A percentile compares a stretch with the other conserved stretches of the same genome.
Evolutionary conservation across 2,329 filamentous ascomycete species (phyloP).

Genomic region (Nothopassalora personata): DNA sequence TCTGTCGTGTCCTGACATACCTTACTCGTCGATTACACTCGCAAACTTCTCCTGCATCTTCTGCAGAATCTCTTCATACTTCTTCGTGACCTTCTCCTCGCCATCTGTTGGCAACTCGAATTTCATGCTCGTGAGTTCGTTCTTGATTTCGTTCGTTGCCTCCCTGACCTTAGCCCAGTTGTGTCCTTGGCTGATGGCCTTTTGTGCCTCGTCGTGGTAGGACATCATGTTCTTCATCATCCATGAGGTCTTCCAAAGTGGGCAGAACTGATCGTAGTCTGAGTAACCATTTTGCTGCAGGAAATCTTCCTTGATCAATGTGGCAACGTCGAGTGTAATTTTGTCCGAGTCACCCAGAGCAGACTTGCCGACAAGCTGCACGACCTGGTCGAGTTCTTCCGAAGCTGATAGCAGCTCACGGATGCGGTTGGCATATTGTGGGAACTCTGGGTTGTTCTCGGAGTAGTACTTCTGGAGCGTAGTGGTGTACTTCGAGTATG

Average conservation of each 20-base stretch:
- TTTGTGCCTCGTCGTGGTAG: conserved; percentile 96
- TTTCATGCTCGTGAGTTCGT: conserved; percentile 83
- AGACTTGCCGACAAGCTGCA: conserved; percentile 96
- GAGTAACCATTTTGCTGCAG: conserved; percentile 98
- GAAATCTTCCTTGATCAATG: conserved; percentile 95
- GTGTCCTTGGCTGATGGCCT: conserved; percentile 85
- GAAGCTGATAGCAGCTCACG: conserved; percentile 90
- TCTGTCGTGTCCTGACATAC: background rate
- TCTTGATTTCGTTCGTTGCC: conserved; percentile 79
- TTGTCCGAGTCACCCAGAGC: conserved; percentile 95
- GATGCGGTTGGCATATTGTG: conserved; percentile 84
- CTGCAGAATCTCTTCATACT: conserved; percentile 91
- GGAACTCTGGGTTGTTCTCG: conserved; percentile 90
- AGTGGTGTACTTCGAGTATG: conserved; percentile 93
- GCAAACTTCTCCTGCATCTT: conserved; percentile 97
- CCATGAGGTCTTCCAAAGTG: conserved; percentile 99
- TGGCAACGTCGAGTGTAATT: conserved; percentile 91
- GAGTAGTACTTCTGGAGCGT: conserved; percentile 90
- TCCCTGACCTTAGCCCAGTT: conserved; percentile 91
- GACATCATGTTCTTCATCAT: conserved; percentile 99
- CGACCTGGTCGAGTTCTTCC: conserved; percentile 96
- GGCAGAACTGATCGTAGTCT: conserved; percentile 98
- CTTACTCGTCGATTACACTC: conserved; percentile 83
- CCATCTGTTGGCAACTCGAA: conserved; percentile 89
- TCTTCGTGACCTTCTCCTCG: conserved; percentile 74